Base-by-base conservation (phyloP, 345 rosid species). In the Eutrema heterophyllum region DNA sequence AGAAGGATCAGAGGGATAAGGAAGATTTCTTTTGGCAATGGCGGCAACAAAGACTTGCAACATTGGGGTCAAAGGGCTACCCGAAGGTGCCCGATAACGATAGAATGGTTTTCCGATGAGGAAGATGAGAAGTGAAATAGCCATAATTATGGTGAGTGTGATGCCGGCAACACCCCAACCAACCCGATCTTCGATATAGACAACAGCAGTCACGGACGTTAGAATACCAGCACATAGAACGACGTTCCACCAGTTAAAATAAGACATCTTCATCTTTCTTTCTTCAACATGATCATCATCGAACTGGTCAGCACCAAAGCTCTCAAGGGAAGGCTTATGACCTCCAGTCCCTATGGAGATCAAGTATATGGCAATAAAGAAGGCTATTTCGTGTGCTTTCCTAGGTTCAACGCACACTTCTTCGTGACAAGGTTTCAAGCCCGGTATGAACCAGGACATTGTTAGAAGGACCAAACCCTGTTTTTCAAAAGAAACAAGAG, bases 301-400 rank as follows among this genome's bases (percentile, higher is more conserved):
- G 44, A 95, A 95, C 32, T 95, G 97, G 76, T 95, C 99, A 2
- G 97, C 99, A 62, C 99, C 99, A 41, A 95, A 95, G 83, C 99
- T 95, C 79, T 95, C 97, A 53, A 92, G 72, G 2, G 96, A 80
- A 9, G 99, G 99, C 70, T 95, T 95, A 80, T 95, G 99, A 44
- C 97, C 99, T 63, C 97, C 99, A 2, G 98, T 95, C 33, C 91
- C 97, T 3, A 92, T 60, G 60, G 97, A 92, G 82, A 95, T 78
- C 71, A 90, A 72, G 87, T 95, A 95, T 3, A 95, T 83, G 27
- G 97, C 88, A 7, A 88, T 57, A 81, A 89, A 91, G 81, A 92
- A 95, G 29, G 81, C 79, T 51, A 86, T 65, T 73, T 82, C 89
- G 46, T 95, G 99, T 44, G 74, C 74, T 67, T 86, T 88, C 60